Conservation (phyloP, 805 yeast species). For the Ogataea trehalophila region DNA sequence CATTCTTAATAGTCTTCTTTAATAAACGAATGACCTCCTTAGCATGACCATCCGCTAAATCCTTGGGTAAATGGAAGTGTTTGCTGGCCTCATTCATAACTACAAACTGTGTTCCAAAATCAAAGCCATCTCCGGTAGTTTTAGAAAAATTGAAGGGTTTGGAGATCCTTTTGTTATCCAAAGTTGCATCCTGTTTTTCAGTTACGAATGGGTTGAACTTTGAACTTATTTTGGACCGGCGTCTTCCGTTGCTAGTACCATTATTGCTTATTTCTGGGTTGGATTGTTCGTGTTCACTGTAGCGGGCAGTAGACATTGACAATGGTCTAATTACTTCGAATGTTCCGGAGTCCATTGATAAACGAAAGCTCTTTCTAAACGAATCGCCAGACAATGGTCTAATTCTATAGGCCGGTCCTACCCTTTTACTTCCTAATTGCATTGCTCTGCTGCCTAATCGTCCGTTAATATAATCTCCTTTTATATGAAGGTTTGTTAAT, state of each 20-base stretch:
- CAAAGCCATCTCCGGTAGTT: not conserved
- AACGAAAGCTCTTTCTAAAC: too few relatives aligned
- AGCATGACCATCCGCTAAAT: conserved; percentile 17
- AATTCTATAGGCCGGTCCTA: conserved; percentile 14
- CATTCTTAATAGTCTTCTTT: conserved; percentile 11
- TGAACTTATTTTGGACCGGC: too few relatives aligned
- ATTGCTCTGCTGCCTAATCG: conserved; percentile 17
- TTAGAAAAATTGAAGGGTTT: conserved; percentile 9
- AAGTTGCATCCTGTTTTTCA: not conserved
- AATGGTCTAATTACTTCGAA: too few relatives aligned
- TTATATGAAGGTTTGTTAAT: conserved; percentile 12
- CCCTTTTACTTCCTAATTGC: conserved; percentile 10
- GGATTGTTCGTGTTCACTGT: too few relatives aligned
- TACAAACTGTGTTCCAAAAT: conserved; percentile 3
- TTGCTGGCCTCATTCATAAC: conserved; percentile 16
- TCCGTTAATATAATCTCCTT: conserved; percentile 25
- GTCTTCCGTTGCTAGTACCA: too few relatives aligned
- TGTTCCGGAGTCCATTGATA: too few relatives aligned
- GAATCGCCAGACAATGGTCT: not conserved
- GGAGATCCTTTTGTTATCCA: conserved; percentile 1
- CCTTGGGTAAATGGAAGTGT: conserved; percentile 25
- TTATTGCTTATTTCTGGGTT: too few relatives aligned
- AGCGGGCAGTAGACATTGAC: too few relatives aligned
- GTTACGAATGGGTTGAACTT: not conserved
- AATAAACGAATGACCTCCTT: conserved; percentile 14